phyloP scores from a whole-genome alignment of 2,329 filamentous ascomycete species.

The Penicillium vulpinum region DNA sequence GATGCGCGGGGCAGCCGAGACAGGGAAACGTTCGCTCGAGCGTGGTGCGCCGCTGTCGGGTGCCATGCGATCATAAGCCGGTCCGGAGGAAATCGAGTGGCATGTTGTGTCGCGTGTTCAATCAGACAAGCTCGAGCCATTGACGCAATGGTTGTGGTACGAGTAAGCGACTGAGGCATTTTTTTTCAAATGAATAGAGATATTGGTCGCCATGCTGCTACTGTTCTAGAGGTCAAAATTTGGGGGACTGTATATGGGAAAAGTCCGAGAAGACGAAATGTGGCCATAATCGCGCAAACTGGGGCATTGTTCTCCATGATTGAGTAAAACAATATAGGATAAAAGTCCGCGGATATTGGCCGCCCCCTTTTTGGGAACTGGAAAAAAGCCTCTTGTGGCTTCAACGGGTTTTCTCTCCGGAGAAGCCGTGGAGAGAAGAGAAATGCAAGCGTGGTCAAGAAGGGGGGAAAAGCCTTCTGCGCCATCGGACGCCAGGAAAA shows the following conservation, averaged over 20 bases:
- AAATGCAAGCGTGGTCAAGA: not conserved
- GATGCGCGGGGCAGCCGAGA: conserved; percentile 37
- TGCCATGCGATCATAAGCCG: conserved; percentile 45
- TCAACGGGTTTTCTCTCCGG: conserved; percentile 6
- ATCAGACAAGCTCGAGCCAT: conserved; percentile 46
- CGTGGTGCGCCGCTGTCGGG: conserved; percentile 48
- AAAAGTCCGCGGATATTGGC: not conserved
- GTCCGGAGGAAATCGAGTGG: conserved; percentile 40
- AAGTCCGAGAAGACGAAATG: not conserved
- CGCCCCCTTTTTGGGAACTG: not conserved
- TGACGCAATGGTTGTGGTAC: conserved; percentile 41
- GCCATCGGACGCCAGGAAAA: not conserved
- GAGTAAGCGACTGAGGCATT: conserved; percentile 32
- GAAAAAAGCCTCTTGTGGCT: not conserved
- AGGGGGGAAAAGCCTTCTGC: not conserved
- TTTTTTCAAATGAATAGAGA: not conserved
- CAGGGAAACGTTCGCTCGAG: conserved; percentile 44
- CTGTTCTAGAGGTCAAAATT: not conserved
- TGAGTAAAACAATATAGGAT: not conserved
- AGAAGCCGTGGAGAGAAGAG: not conserved
- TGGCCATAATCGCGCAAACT: conserved; percentile 1
- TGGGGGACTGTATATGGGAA: not conserved
- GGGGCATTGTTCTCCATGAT: not conserved
- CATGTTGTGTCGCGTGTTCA: conserved; percentile 33
- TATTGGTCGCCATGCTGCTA: not conserved